These are phyloP conservation scores for Termitomyces sp. DNA, from an alignment of 768 basidiomycete species.

Conservation along the genomic window DNA sequence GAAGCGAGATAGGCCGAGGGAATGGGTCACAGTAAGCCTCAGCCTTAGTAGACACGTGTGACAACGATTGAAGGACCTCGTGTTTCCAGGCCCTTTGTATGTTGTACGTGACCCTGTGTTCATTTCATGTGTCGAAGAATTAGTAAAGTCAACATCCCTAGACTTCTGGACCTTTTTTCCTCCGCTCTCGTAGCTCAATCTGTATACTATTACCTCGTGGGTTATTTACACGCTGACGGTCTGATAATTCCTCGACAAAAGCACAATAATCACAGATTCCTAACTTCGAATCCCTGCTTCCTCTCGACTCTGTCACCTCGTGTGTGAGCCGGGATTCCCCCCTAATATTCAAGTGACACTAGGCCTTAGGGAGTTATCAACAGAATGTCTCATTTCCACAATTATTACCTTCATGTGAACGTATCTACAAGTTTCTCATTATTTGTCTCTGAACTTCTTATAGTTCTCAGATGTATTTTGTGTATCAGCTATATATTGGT, in stretches of 20 bases:
- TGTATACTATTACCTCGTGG: constrained; percentile 38
- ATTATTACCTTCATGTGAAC: constrained; percentile 36
- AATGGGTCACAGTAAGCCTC: constrained; percentile 22
- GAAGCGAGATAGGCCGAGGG: constrained; percentile 4
- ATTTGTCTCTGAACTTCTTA: not conserved
- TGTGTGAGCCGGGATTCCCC: constrained; percentile 17
- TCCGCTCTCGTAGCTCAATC: constrained; percentile 36
- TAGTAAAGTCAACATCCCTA: constrained; percentile 10
- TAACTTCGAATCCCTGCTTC: constrained; percentile 32
- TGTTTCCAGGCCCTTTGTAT: constrained; percentile 18
- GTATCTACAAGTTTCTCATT: not conserved
- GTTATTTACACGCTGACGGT: not conserved
- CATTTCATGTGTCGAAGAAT: not conserved
- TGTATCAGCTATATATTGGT: constrained; percentile 33
- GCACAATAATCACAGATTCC: constrained; percentile 26
- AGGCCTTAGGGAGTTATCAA: constrained; percentile 26
- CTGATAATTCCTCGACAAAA: not conserved
- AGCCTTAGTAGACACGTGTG: not conserved
- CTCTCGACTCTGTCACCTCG: constrained; percentile 30
- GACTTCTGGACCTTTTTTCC: constrained; percentile 30
- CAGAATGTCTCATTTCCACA: constrained; percentile 37
- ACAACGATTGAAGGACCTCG: not conserved
- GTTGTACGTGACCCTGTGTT: constrained; percentile 14
- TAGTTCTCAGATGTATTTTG: constrained; percentile 28
- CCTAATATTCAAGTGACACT: too few species aligned